Percentiles rank a stretch among this genome's conserved stretches.
Conservation (phyloP, 2,329 filamentous ascomycete species). For the Raffaelea arxii region DNA sequence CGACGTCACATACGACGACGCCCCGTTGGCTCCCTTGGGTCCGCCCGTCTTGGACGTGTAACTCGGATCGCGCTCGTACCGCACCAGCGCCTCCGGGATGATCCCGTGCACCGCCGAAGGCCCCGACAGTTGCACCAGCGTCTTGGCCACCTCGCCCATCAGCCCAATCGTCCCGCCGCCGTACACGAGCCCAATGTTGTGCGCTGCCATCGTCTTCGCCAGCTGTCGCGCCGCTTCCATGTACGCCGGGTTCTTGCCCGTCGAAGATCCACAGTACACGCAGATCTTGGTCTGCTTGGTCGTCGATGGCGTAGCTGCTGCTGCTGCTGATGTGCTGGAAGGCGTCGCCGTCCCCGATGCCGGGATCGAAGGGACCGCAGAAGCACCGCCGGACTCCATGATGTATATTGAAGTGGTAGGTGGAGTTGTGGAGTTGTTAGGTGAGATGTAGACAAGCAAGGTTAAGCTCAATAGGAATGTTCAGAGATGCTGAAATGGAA, state of each 20-base stretch:
- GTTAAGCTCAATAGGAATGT: too few relatives aligned
- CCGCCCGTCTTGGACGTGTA: slow-evolving; percentile 31
- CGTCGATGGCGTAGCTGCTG: slow-evolving; percentile 18
- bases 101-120: slow-evolving; percentile 82
- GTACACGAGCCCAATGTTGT: slow-evolving; percentile 83
- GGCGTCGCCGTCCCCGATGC: slow-evolving; percentile 22
- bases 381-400: slow-evolving; percentile 32
- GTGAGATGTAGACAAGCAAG: slow-evolving; percentile 1
- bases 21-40: background rate
- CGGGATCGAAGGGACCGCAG: slow-evolving; percentile 23
- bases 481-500: too few relatives aligned
- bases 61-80: slow-evolving; percentile 60
- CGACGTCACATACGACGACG: too few relatives aligned
- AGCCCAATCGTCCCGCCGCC: slow-evolving; percentile 89
- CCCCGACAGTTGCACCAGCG: slow-evolving; percentile 73
- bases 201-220: slow-evolving; percentile 61
- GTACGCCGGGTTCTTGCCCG: slow-evolving; percentile 64
- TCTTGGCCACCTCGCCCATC: slow-evolving; percentile 89
- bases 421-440: too few relatives aligned
- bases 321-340: slow-evolving; percentile 11
- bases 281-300: slow-evolving; percentile 58
- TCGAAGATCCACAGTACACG: slow-evolving; percentile 84
- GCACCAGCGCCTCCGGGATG: slow-evolving; percentile 77
- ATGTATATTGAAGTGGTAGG: too few relatives aligned
- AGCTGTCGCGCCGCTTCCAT: slow-evolving; percentile 69